A percentile compares a stretch with the other conserved stretches of the same genome.
These are phyloP conservation scores for Mentha longifolia DNA, from an alignment of 257 asterid genomes.

Conservation along the genomic window DNA sequence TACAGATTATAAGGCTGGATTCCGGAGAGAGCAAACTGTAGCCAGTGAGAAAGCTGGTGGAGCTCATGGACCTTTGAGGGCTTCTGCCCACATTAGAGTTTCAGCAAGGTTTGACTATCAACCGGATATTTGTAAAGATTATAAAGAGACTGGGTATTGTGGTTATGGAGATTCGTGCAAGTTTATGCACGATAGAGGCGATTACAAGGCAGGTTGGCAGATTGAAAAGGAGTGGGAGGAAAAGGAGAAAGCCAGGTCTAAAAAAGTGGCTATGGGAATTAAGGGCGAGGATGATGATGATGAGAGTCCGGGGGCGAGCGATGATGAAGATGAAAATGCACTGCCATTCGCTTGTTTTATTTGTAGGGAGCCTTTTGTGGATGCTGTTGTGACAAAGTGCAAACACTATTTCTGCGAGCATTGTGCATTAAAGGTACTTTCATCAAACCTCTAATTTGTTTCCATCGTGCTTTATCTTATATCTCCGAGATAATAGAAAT, in stretches of 20 bases:
- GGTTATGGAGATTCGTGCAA: constrained; percentile 97
- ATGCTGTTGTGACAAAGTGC: constrained; percentile 90
- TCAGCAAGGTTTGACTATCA: constrained; percentile 97
- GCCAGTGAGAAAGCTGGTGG: constrained; percentile 96
- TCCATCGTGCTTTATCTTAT: neutral
- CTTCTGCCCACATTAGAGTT: constrained; percentile 92
- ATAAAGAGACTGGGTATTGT: constrained; percentile 95
- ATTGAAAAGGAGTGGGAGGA: constrained; percentile 93
- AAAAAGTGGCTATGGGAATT: constrained; percentile 62
- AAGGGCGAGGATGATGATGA: constrained; percentile 60
- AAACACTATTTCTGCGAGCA: constrained; percentile 98
- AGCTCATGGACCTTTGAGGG: constrained; percentile 89
- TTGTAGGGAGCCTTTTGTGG: constrained; percentile 86
- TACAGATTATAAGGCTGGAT: constrained; percentile 94
- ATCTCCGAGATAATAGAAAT: neutral
- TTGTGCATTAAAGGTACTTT: constrained; percentile 84
- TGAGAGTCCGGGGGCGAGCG: constrained; percentile 51
- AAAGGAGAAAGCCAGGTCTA: constrained; percentile 71
- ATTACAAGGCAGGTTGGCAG: constrained; percentile 97
- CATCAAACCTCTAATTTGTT: neutral
- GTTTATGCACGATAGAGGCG: constrained; percentile 97
- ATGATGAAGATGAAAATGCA: constrained; percentile 74
- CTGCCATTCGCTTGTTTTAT: constrained; percentile 94
- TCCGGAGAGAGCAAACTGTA: constrained; percentile 85
- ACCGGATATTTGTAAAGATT: constrained; percentile 95